These are phyloP conservation scores for Vigna reflexopilosa DNA, from an alignment of 306 rosid genomes.

Conservation along the genomic window DNA sequence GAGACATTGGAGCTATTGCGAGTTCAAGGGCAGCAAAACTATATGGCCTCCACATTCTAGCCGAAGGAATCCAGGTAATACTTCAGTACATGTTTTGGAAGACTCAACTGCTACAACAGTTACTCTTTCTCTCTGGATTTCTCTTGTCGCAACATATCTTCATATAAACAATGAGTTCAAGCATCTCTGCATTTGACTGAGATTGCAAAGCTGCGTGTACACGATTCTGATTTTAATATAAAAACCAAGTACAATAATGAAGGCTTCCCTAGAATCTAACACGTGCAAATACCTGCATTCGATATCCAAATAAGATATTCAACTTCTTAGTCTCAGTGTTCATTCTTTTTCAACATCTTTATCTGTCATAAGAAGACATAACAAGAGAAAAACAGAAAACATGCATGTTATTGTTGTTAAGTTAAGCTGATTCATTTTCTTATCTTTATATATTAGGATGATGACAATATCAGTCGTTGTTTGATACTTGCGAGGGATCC, in stretches of 20 bases:
- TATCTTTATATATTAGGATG: conserved; percentile 56
- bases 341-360: too few species aligned
- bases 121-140: neutral
- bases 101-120: neutral
- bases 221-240: too few species aligned
- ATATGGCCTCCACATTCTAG: conserved; percentile 69
- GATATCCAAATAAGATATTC: neutral
- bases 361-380: too few species aligned
- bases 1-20: conserved; percentile 73
- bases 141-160: too few species aligned
- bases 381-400: too few species aligned
- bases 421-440: conserved; percentile 36
- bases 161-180: too few species aligned
- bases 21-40: conserved; percentile 71
- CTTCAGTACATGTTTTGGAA: conserved; percentile 9
- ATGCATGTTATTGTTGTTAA: conserved; percentile 6
- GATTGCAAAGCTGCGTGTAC: too few species aligned
- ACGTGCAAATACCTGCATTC: too few species aligned
- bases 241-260: too few species aligned
- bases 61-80: conserved; percentile 64
- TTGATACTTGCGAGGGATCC: conserved; percentile 77
- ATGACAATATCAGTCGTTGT: conserved; percentile 67
- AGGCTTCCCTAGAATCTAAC: neutral
- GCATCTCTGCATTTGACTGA: too few species aligned
- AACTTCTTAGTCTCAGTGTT: neutral